A percentile compares a stretch with the other conserved stretches of the same genome.
Evolutionary conservation across 2,329 filamentous ascomycete species (phyloP).

Genomic region (Nemania sp.): DNA sequence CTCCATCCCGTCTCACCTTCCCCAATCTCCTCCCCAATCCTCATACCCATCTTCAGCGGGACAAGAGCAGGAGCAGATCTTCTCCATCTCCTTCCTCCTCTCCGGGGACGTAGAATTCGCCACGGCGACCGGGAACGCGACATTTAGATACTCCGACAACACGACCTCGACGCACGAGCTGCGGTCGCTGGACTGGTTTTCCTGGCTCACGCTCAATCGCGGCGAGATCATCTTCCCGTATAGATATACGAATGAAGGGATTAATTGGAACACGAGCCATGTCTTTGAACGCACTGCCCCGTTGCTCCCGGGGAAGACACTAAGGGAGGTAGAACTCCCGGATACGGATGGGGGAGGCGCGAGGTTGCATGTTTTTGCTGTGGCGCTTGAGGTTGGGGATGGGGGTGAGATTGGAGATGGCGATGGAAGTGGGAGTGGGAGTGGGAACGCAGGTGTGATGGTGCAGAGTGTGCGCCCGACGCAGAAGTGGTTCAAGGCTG

Average conservation of each 20-base stretch:
- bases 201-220: constrained; percentile 48
- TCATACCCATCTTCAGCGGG: too few relatives aligned
- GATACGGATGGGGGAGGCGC: constrained; percentile 42
- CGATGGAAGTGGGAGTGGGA: background rate
- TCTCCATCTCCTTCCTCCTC: constrained; percentile 49
- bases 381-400: constrained; percentile 40
- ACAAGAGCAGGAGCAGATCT: too few relatives aligned
- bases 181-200: constrained; percentile 49
- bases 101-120: constrained; percentile 46
- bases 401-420: too few relatives aligned
- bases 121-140: constrained; percentile 46
- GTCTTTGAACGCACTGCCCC: constrained; percentile 50
- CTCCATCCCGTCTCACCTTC: constrained; percentile 38
- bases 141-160: constrained; percentile 48
- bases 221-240: constrained; percentile 50
- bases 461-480: constrained; percentile 48
- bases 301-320: constrained; percentile 43
- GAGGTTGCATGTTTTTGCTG: constrained; percentile 48
- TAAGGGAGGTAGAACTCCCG: constrained; percentile 47
- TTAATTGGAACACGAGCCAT: constrained; percentile 43
- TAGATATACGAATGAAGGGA: constrained; percentile 42
- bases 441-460: too few relatives aligned
- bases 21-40: too few relatives aligned
- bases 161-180: constrained; percentile 46
- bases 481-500: constrained; percentile 45